Evolutionary conservation across 176 grass and related monocot genomes (phyloP), one percentile per base, ranked within the genome.

Genomic region (Leersia perrieri): DNA sequence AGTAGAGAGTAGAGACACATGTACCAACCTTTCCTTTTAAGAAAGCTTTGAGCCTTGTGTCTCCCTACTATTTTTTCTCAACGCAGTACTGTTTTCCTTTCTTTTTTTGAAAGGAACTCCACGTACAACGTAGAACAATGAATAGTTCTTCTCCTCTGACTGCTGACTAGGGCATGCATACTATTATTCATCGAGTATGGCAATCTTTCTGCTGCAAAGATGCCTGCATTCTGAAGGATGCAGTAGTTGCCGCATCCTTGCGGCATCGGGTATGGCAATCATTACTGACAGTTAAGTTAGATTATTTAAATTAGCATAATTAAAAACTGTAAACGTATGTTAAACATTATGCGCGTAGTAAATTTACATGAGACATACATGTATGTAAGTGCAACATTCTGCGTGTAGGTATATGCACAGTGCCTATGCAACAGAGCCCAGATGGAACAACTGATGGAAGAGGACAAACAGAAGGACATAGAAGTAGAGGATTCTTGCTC

Each of bases 1-100:
- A n/a, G n/a, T n/a, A n/a, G n/a, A n/a, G n/a, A n/a, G n/a, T n/a
- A 77, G 78, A 89, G 45, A 88, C 68, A 76, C 25, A 45, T 36
- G 25, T 26, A 82, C 33, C 73, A 60, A 79, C 88, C 78, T 86
- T 66, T n/a, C 51, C n/a, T 16, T 51, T 81, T 85, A 6, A 29
- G 20, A 85, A 89, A 89, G 57, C 34, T 66, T 49, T 66, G 65
- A 69, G 45, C 42, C 77, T 47, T n/a, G 41, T 40, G 35, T 78
- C 68, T 45, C 30, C 76, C 75, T 81, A n/a, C 49, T 53, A 53
- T 53, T 9, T n/a, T n/a, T 8, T 53, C 6, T 53, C 49, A 53
- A 53, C 49, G 49, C 22, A 53, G 49, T 53, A 53, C 49, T 6
- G 18, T 53, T 20, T 53, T n/a, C 12, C 20, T n/a, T 53, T 5